Conservation (phyloP, 2,329 filamentous ascomycete species). For the Coccinonectria pachysandricola region DNA sequence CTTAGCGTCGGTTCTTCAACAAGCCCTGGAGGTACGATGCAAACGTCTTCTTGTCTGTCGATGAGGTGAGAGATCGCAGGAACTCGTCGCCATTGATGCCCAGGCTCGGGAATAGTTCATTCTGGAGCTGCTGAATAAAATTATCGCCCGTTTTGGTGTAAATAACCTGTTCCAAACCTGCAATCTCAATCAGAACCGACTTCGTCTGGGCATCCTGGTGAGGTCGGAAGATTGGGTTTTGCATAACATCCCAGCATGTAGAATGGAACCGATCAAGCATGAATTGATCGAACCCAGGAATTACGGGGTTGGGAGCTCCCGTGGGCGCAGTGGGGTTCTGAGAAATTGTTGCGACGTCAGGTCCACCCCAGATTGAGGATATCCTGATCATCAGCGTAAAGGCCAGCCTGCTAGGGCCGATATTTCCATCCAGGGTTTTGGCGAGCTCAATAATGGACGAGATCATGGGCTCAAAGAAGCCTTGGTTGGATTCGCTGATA, state of each 20-base stretch:
- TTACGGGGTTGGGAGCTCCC: slow-evolving; percentile 42
- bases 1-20: slow-evolving; percentile 34
- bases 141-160: slow-evolving; percentile 79
- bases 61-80: slow-evolving; percentile 46
- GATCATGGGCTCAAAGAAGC: slow-evolving; percentile 80
- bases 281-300: slow-evolving; percentile 87
- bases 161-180: slow-evolving; percentile 76
- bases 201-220: slow-evolving; percentile 76
- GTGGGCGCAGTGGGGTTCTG: slow-evolving; percentile 40
- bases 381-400: slow-evolving; percentile 77
- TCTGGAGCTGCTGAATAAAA: slow-evolving; percentile 62
- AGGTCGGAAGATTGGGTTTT: slow-evolving; percentile 67
- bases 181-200: slow-evolving; percentile 81
- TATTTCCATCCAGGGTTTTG: slow-evolving; percentile 58
- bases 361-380: slow-evolving; percentile 82
- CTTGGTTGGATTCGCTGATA: slow-evolving; percentile 81
- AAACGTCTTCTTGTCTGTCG: slow-evolving; percentile 50
- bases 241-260: slow-evolving; percentile 80
- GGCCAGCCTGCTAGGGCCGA: slow-evolving; percentile 56
- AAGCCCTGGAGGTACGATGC: slow-evolving; percentile 53
- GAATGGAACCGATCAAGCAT: slow-evolving; percentile 83
- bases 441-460: slow-evolving; percentile 76
- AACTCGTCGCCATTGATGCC: slow-evolving; percentile 54
- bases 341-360: slow-evolving; percentile 55
- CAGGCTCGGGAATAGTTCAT: slow-evolving; percentile 52